Percentiles rank a stretch among this genome's conserved stretches.
Conservation (phyloP, 192 early-diverging fungal genomes). For the Kickxella alabastrina region DNA sequence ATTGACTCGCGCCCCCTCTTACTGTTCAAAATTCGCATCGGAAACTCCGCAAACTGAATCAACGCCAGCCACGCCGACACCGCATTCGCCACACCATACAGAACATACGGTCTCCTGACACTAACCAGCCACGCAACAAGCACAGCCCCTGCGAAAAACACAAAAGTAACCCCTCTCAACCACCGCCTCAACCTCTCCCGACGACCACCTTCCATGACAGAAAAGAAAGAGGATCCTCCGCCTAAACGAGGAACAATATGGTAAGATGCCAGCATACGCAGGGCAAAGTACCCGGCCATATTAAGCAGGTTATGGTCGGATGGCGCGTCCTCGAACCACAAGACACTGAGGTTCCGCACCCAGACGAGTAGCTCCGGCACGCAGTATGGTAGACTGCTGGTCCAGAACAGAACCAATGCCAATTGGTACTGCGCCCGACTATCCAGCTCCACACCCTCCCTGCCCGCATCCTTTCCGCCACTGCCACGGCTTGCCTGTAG, state of each 20-base stretch:
- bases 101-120: conserved; percentile 57
- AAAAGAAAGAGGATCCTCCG: too few relatives aligned
- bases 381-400: conserved; percentile 69
- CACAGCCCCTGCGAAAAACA: conserved; percentile 42
- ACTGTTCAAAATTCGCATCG: conserved; percentile 8
- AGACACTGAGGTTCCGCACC: conserved; percentile 73
- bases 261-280: conserved; percentile 27
- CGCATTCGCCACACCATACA: conserved; percentile 55
- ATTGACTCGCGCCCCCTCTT: not conserved
- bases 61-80: conserved; percentile 41
- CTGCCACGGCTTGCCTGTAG: too few relatives aligned
- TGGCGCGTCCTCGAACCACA: conserved; percentile 78
- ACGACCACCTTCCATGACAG: too few relatives aligned
- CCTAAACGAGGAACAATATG: conserved; percentile 28
- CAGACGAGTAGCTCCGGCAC: conserved; percentile 74
- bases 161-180: conserved; percentile 26
- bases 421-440: conserved; percentile 62
- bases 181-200: too few relatives aligned
- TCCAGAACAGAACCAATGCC: conserved; percentile 65
- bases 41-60: conserved; percentile 29
- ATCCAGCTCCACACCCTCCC: too few relatives aligned
- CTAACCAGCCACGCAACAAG: conserved; percentile 55
- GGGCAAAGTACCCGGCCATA: conserved; percentile 42
- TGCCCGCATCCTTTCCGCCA: too few relatives aligned
- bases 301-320: conserved; percentile 60